A percentile compares a stretch with the other conserved stretches of the same genome.
Evolutionary conservation across 345 rosid genomes (phyloP).

Genomic region (Kernera saxatilis): DNA sequence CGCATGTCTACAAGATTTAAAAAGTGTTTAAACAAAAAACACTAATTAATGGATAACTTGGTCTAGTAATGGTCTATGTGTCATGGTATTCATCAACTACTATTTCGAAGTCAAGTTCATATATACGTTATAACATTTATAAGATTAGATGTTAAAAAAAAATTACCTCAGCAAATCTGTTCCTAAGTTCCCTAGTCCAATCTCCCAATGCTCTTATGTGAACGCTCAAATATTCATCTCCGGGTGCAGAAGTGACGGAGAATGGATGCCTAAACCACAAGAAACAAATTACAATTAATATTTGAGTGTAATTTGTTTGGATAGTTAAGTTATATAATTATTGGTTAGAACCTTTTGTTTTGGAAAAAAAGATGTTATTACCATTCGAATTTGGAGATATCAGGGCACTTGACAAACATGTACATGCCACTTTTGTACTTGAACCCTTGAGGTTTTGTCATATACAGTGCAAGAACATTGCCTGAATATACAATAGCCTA

Average conservation of each 20-base stretch:
- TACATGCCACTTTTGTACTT: slow-evolving; percentile 92
- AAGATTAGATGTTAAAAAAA: not conserved
- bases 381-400: slow-evolving; percentile 80
- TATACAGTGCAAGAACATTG: slow-evolving; percentile 77
- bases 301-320: too few species aligned
- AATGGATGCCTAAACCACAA: slow-evolving; percentile 74
- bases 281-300: not conserved
- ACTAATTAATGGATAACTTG: not conserved
- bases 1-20: slow-evolving; percentile 66
- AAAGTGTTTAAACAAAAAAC: too few species aligned
- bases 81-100: not conserved
- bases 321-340: not conserved
- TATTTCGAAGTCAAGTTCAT: too few species aligned
- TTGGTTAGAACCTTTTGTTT: not conserved
- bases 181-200: slow-evolving; percentile 75
- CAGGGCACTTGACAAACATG: slow-evolving; percentile 79
- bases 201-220: slow-evolving; percentile 91
- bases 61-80: too few species aligned
- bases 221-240: slow-evolving; percentile 76
- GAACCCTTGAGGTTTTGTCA: slow-evolving; percentile 75
- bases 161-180: slow-evolving; percentile 55
- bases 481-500: slow-evolving; percentile 85
- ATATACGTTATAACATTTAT: not conserved
- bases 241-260: slow-evolving; percentile 89
- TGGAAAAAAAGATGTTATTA: slow-evolving; percentile 5